Percentiles rank a stretch among this genome's conserved stretches.
Evolutionary conservation across 148 eudicot genomes (phyloP).

Genomic region (Heliosperma pusillum): DNA sequence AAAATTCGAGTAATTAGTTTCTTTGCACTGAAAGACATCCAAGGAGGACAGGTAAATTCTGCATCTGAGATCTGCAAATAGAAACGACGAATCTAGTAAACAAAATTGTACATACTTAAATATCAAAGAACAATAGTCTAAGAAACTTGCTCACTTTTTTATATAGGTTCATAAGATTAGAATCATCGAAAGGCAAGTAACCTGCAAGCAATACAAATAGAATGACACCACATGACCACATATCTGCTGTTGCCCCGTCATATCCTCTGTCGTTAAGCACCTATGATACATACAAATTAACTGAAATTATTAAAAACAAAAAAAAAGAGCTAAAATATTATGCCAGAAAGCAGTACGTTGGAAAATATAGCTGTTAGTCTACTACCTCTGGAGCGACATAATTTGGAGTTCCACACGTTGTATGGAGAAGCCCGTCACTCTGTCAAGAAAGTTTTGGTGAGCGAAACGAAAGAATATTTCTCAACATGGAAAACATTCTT

Average conservation of each 20-base stretch:
- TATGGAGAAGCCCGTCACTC: constrained; percentile 97
- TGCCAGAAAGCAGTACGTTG: neutral
- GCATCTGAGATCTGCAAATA: constrained; percentile 75
- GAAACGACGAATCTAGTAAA: constrained; percentile 15
- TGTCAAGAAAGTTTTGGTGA: constrained; percentile 30
- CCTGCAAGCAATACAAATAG: constrained; percentile 96
- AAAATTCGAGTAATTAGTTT: constrained; percentile 72
- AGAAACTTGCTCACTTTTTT: constrained; percentile 72
- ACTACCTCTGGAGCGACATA: constrained; percentile 97
- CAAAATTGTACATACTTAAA: constrained; percentile 5
- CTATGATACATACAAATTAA: constrained; percentile 27
- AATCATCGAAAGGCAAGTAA: constrained; percentile 98
- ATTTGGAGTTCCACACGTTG: constrained; percentile 98
- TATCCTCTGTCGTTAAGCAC: constrained; percentile 90
- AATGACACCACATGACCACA: constrained; percentile 99
- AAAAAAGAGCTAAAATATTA: neutral
- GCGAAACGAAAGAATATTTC: neutral
- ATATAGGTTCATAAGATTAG: constrained; percentile 89
- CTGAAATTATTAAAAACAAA: neutral
- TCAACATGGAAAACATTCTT: neutral
- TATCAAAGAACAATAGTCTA: constrained; percentile 14
- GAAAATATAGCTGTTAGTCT: neutral
- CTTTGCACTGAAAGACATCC: constrained; percentile 85
- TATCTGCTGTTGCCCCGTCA: constrained; percentile 94
- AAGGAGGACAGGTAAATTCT: constrained; percentile 90